Evolutionary conservation across 768 basidiomycete species (phyloP), one percentile per base, ranked within the genome.

Genomic region (Amanita brunnescens): DNA sequence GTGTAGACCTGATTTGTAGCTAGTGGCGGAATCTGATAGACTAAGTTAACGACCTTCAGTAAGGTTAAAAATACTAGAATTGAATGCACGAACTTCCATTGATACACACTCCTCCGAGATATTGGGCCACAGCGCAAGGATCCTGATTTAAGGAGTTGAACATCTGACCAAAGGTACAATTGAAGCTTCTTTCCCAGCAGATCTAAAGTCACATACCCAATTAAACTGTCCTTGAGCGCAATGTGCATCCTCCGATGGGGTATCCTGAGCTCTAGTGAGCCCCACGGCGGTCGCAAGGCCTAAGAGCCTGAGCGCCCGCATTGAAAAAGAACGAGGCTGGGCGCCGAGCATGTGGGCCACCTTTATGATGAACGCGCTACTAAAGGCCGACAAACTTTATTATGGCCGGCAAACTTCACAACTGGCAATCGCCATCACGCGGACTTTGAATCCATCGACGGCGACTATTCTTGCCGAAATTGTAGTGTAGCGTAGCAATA

Each of bases 61-160:
- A 26, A 26, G 23, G 32, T n/a, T 24, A 16, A 44, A 20, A 24
- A 10, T n/a, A 20, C 14, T 16, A n/a, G 32, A 13, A 24, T 26
- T n/a, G n/a, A n/a, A n/a, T 40, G 18, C 10, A 55, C 58, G 57
- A 53, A 74, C 75, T 45, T 42, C 68, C 68, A 40, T 59, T 61
- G 21, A 64, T 62, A 58, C 76, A 77, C 7, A 65, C 71, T 2
- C 67, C 71, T 47, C 66, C 71, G 0, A 76, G 62, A 32, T 63
- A 64, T n/a, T 68, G 60, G 6, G 71, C 70, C 30, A 78, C 66
- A n/a, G 65, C 55, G 53, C 76, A 79, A 30, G 76, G 76, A 55
- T 61, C 72, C 51, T 76, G 72, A 1, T 52, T 43, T 0, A 61
- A 40, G 0, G 68, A 64, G 56, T 75, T 79, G 56, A 57, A 69